Percentiles rank a stretch among this genome's conserved stretches.
phyloP scores from a whole-genome alignment of 139 green algal species.

The Coelastrella sp. region DNA sequence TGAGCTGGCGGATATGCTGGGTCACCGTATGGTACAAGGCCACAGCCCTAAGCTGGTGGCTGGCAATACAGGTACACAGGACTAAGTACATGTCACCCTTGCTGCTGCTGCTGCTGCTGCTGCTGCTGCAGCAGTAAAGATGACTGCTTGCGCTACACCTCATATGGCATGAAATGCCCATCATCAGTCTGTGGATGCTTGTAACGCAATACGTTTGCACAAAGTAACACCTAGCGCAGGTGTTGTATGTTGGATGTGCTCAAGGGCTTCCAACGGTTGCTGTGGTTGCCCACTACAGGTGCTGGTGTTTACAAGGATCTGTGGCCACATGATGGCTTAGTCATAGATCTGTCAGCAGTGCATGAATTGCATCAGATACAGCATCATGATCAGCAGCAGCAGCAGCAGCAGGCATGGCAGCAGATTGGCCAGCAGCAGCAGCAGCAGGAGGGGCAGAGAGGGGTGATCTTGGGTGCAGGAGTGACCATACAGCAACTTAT shows the following conservation, averaged over 20 bases:
- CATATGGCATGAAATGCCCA: no score
- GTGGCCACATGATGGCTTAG: constrained; percentile 11
- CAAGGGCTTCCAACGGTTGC: no score
- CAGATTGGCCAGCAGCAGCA: background rate
- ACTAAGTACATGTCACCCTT: background rate
- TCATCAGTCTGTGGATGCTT: no score
- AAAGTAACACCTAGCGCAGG: no score
- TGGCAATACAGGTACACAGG: constrained; percentile 20
- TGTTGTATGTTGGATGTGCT: no score
- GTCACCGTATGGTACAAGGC: background rate
- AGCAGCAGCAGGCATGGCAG: background rate
- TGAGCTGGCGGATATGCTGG: constrained; percentile 11
- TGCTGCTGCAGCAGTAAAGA: background rate
- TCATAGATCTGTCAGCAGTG: background rate
- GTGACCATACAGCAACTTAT: constrained; percentile 25
- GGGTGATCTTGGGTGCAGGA: background rate
- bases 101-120: background rate
- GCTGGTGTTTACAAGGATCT: constrained; percentile 41
- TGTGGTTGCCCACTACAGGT: background rate
- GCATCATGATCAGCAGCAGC: background rate
- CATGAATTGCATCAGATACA: background rate
- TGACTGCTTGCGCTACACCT: no score
- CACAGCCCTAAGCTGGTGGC: background rate
- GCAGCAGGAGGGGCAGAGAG: background rate
- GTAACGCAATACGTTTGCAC: no score